Conservation (phyloP, 2,329 filamentous ascomycete species). For the Rutstroemia sp. region DNA sequence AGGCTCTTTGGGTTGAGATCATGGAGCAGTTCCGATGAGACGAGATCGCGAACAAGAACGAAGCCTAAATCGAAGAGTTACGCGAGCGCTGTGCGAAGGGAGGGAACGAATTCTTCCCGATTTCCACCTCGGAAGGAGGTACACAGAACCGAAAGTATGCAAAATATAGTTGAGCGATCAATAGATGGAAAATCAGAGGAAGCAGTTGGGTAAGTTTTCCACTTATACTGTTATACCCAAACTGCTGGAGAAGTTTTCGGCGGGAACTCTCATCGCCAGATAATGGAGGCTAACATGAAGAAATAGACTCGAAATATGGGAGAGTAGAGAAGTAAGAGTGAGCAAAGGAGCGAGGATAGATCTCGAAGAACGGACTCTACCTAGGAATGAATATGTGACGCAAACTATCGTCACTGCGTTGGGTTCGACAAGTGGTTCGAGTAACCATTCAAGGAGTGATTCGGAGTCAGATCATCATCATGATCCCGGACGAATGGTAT, state of each 20-base stretch:
- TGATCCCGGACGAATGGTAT: not conserved
- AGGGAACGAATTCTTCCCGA: not conserved
- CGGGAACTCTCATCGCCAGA: not conserved
- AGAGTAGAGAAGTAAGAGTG: slow-evolving; percentile 4
- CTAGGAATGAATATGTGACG: not conserved
- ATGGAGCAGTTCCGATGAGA: not conserved
- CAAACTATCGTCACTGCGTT: not conserved
- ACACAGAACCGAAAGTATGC: not conserved
- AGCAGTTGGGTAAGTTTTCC: not conserved
- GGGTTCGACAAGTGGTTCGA: not conserved
- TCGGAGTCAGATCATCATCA: not conserved
- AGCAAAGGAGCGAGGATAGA: not conserved
- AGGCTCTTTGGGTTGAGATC: slow-evolving; percentile 2
- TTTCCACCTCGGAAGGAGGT: not conserved
- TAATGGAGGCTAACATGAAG: not conserved
- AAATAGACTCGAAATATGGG: slow-evolving; percentile 4
- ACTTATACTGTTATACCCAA: not conserved
- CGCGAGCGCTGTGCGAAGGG: not conserved
- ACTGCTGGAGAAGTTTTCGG: not conserved
- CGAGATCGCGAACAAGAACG: not conserved
- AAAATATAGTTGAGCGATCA: not conserved
- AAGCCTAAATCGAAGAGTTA: not conserved
- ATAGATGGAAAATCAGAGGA: not conserved
- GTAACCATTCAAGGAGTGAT: not conserved
- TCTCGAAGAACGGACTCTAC: not conserved